Evolutionary conservation across 331 rosid species (phyloP), one percentile per base, ranked within the genome.

Genomic region (Cucumis variabilis): DNA sequence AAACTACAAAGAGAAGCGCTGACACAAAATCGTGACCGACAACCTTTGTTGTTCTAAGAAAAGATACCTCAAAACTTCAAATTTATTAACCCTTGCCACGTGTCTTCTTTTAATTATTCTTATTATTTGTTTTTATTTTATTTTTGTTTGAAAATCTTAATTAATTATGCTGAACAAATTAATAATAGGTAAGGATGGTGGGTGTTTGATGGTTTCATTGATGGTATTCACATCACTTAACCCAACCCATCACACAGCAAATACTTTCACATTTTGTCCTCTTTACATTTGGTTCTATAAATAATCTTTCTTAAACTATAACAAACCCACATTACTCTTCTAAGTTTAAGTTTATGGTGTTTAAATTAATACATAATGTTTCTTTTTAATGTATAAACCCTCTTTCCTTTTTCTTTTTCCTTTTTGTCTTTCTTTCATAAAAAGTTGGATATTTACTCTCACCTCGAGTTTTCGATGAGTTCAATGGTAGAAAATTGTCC

Each of bases 1-100:
- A 30, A 30, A 30, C 37, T 72, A 25, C 76, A 58, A 30, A 85
- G 82, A 75, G 60, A 23, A 77, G 41, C 55, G 87, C 86, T 89
- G 81, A 86, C 90, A 89, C 66, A 68, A 82, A 82, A 82, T 82
- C 80, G 69, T 86, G 87, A 71, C 89, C 81, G 13, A 73, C 81
- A 86, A 66, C 85, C 65, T 89, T 86, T 86, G 78, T 82, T 68
- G 30, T 55, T 50, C 1, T 73, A 73, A 41, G 15, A 74, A 73
- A 50, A 63, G 87, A 65, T 63, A 72, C 65, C 27, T 62, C 76
- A 71, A 4, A 55, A 16, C 13, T 48, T 89, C 65, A 86, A 86
- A 75, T 75, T 44, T 75, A 74, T 75, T 44, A 44, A 0, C 17
- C 30, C 1, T 13, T 24, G 65, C 65, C 83, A 77, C 83, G 83